Conservation (phyloP, 768 basidiomycete genomes). For the Boletus sp. region DNA sequence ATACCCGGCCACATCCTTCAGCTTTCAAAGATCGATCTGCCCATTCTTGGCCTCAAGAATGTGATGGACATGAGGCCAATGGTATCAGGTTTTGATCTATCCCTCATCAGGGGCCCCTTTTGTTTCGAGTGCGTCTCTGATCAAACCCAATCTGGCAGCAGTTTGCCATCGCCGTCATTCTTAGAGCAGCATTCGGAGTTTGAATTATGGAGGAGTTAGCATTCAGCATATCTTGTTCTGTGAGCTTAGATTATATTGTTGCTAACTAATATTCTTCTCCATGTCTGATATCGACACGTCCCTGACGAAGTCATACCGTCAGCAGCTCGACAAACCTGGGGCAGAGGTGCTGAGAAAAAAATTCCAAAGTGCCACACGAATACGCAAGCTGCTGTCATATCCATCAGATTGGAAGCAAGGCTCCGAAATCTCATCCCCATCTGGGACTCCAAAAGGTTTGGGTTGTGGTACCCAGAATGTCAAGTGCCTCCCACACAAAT, state of each 20-base stretch:
- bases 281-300: too few species aligned
- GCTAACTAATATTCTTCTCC: too few species aligned
- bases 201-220: too few species aligned
- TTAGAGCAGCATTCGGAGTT: too few species aligned
- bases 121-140: constrained; percentile 2
- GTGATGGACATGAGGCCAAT: constrained; percentile 8
- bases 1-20: not conserved
- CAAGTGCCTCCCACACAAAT: not conserved
- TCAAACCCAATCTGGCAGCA: not conserved
- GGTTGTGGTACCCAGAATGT: not conserved
- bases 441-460: not conserved
- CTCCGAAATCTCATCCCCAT: not conserved
- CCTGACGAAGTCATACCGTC: too few species aligned
- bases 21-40: not conserved
- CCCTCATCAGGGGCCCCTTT: constrained; percentile 16
- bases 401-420: not conserved
- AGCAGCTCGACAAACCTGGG: too few species aligned
- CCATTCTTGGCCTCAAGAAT: constrained; percentile 6
- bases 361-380: too few species aligned
- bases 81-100: not conserved
- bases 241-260: too few species aligned
- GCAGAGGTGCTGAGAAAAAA: too few species aligned
- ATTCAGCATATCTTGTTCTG: too few species aligned
- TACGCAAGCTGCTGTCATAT: constrained; percentile 1
- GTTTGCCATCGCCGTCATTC: too few species aligned